Conservation (phyloP, 306 rosid species). For the Lathyrus aphaca region DNA sequence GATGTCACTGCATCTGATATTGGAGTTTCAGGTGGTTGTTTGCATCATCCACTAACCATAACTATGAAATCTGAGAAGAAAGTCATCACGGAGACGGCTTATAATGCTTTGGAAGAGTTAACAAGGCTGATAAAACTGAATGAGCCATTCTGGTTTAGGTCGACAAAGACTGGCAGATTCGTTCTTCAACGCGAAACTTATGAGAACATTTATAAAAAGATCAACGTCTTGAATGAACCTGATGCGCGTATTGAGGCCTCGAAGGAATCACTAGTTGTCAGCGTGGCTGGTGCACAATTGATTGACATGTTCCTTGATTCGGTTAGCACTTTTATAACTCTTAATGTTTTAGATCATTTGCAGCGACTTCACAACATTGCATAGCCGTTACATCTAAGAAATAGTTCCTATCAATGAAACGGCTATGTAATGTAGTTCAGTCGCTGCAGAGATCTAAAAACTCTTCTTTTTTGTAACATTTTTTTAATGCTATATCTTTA, state of each 20-base stretch:
- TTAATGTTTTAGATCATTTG: neutral
- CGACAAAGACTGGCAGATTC: constrained; percentile 33
- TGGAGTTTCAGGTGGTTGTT: neutral
- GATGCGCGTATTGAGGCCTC: constrained; percentile 56
- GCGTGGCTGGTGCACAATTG: constrained; percentile 47
- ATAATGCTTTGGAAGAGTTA: constrained; percentile 58
- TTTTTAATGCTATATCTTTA: neutral
- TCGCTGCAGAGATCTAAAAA: neutral
- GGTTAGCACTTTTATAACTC: constrained; percentile 38
- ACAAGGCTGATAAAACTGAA: constrained; percentile 42
- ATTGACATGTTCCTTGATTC: constrained; percentile 60
- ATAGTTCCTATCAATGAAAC: too few species aligned
- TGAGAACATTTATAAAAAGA: constrained; percentile 38
- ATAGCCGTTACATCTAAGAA: too few species aligned
- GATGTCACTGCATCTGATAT: constrained; percentile 11
- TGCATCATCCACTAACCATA: constrained; percentile 16
- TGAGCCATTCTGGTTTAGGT: constrained; percentile 64
- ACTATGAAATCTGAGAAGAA: constrained; percentile 39
- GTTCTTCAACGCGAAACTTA: constrained; percentile 55
- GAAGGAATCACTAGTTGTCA: constrained; percentile 56
- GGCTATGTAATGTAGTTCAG: too few species aligned
- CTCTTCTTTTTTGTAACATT: neutral
- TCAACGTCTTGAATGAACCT: constrained; percentile 31
- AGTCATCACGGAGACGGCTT: constrained; percentile 49
- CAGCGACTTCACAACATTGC: too few species aligned